Conservation (phyloP, 2,329 filamentous ascomycete genomes). For the Alternaria alternata region DNA sequence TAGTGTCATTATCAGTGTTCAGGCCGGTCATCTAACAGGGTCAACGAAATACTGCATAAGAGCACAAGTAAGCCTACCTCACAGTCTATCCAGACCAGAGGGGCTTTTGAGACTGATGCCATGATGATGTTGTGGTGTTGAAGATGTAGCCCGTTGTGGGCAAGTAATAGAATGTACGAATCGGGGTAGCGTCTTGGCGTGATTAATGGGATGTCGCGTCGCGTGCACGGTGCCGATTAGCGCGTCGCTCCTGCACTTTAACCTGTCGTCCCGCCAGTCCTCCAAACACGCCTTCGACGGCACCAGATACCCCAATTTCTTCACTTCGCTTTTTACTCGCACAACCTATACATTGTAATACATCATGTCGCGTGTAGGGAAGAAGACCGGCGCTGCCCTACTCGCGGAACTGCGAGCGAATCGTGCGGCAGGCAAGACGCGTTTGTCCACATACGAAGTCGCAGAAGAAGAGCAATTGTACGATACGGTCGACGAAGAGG, state of each 20-base stretch:
- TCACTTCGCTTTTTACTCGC: conserved; percentile 24
- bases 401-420: conserved; percentile 83
- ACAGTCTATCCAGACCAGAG: conserved; percentile 87
- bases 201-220: conserved; percentile 26
- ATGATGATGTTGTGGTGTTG: conserved; percentile 31
- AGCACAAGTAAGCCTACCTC: conserved; percentile 57
- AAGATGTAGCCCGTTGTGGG: conserved; percentile 1
- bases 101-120: conserved; percentile 66
- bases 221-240: conserved; percentile 28
- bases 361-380: conserved; percentile 48
- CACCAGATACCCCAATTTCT: conserved; percentile 19
- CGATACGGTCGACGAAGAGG: conserved; percentile 95
- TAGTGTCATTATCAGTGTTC: conserved; percentile 78
- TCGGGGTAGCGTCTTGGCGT: conserved; percentile 17
- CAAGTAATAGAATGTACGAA: conserved; percentile 14
- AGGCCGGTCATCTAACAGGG: conserved; percentile 86
- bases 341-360: conserved; percentile 24
- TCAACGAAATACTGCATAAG: conserved; percentile 19
- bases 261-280: conserved; percentile 32
- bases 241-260: conserved; percentile 26
- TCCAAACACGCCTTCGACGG: conserved; percentile 32
- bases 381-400: conserved; percentile 24
- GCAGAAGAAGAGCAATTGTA: conserved; percentile 86
- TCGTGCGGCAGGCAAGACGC: conserved; percentile 89
- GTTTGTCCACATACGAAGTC: conserved; percentile 85